Evolutionary conservation across 495 filamentous ascomycete genomes (phyloP).

Genomic region (Lasiosphaeria hispida): DNA sequence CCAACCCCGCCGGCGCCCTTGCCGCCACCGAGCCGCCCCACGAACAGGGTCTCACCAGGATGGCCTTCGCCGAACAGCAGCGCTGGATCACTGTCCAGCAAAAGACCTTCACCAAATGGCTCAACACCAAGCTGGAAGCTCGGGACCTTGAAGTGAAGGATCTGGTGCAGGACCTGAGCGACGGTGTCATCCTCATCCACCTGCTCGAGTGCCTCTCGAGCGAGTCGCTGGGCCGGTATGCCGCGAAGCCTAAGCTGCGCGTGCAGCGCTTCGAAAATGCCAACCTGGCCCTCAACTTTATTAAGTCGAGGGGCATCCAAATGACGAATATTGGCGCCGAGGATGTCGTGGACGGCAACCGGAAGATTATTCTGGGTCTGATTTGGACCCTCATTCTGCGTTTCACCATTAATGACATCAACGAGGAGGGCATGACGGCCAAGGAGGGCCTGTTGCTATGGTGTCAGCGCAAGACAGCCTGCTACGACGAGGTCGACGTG

Average conservation of each 20-base stretch:
- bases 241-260: slow-evolving; percentile 88
- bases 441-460: slow-evolving; percentile 93
- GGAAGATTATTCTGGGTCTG: slow-evolving; percentile 93
- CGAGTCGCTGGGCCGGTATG: slow-evolving; percentile 94
- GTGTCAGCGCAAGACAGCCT: slow-evolving; percentile 98
- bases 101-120: slow-evolving; percentile 99
- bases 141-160: slow-evolving; percentile 76
- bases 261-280: slow-evolving; percentile 99
- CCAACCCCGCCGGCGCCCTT: slow-evolving; percentile 30
- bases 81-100: slow-evolving; percentile 96
- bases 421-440: slow-evolving; percentile 94
- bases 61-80: slow-evolving; percentile 65
- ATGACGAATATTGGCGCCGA: slow-evolving; percentile 98
- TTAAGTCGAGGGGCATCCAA: slow-evolving; percentile 85
- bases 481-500: slow-evolving; percentile 94
- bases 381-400: slow-evolving; percentile 97
- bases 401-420: slow-evolving; percentile 98
- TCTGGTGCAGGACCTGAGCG: slow-evolving; percentile 82
- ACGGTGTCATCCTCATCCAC: slow-evolving; percentile 93
- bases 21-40: slow-evolving; percentile 34
- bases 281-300: slow-evolving; percentile 89
- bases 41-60: slow-evolving; percentile 44
- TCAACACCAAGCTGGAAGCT: slow-evolving; percentile 87
- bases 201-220: slow-evolving; percentile 91
- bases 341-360: slow-evolving; percentile 96